Base-by-base conservation (phyloP, 2,329 filamentous ascomycete genomes). In the Aspergillus ibericus region DNA sequence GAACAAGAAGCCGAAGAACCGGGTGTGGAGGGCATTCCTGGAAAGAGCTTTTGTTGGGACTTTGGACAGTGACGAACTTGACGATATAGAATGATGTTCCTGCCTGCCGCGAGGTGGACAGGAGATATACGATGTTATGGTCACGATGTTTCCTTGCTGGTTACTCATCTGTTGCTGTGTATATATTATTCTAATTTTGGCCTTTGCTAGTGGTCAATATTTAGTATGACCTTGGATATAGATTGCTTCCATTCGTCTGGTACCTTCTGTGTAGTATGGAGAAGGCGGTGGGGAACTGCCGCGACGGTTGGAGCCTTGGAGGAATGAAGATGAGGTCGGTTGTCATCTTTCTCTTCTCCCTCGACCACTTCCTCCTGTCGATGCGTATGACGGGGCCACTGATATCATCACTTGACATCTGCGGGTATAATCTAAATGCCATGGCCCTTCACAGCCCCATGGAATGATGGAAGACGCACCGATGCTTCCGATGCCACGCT, bases 11-110 rank as follows among this genome's bases (percentile, higher is more conserved):
- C 68, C 71, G 25, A 72, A 70, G 20, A 88, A 89, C 71, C 86
- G 88, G 72, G 80, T 86, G 5, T 96, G 92, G 92, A 81, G 87
- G 60, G 85, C 88, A 51, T 96, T 96, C 72, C 78, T 96, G 27
- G 75, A 80, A 59, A 86, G 91, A 56, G 92, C 92, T 0, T 96
- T 95, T 77, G 90, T 96, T 20, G 85, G 87, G 38, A 92, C 88
- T 3, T 77, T 90, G 66, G 82, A 85, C 52, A 78, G 85, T 55
- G 81, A 88, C 51, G 86, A 93, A 40, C 80, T 96, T 58, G 72
- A 82, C 49, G 66, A 73, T 25, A 62, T 69, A 34, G 29, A 53
- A 53, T 66, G 54, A 63, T 58, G 29, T 25, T 16, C 8, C 49
- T 57, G 49, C 27, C 55, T 22, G 22, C 42, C 27, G 20, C 8